Base-by-base conservation (phyloP, 1,139 yeast species). In the Kodamaea fungicola region DNA sequence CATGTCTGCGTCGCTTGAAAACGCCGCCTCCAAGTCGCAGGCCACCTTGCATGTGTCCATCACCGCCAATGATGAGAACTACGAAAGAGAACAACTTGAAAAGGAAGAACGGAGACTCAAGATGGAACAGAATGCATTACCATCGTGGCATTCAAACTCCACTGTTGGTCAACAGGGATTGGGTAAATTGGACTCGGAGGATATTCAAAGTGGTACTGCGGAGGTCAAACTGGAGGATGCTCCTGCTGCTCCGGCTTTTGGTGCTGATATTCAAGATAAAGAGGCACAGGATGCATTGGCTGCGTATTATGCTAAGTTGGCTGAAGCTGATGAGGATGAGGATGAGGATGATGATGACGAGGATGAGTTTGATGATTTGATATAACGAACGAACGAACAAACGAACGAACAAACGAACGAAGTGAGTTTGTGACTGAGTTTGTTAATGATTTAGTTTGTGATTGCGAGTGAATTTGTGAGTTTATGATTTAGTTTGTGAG, bases 121-220 rank as follows among this genome's bases (percentile, higher is more conserved):
- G 58, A 76, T 90, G 57, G 85, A 86, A 55, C 96, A 90, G 60
- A 92, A 94, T 57, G 97, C 96, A 2, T 71, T 92, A 49, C 98
- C 99, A 8, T 82, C 95, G 19, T 92, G 99, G 99, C 96, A 92
- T 58, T 77, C 84, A 47, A 83, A 83, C 49, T 81, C 94, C 52
- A 89, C 98, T 1, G 94, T 92, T 45, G 96, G 95, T 31, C 61
- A 59, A 42, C 42, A 49, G 19, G 45, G 70, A 2, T 57, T 76
- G 45, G 86, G 83, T 34, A 74, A 69, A 47, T 50, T 77, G 45
- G 80, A 75, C 42, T 70, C 64, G 22, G 78, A 68, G 24, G 71
- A 62, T 24, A 48, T 47, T 10, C 34, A 38, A n/a, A 41, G 39
- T 19, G 37, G 31, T 10, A 41, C 35, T n/a, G 35, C 35, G 29